Evolutionary conservation across 305 asterid genomes (phyloP).

Genomic region (Solanum hybrid): DNA sequence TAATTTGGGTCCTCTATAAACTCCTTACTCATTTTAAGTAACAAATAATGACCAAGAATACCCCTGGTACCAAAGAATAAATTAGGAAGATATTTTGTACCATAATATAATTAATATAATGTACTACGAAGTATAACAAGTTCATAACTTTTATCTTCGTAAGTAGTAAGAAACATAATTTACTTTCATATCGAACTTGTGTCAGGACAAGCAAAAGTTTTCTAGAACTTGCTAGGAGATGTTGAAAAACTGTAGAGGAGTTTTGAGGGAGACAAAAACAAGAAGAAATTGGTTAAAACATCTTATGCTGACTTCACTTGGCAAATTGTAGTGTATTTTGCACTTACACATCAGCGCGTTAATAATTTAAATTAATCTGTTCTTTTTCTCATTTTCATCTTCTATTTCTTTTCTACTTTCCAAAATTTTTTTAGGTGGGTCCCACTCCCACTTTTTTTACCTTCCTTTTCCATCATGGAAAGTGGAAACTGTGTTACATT

Average conservation of each 20-base stretch:
- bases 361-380: no score
- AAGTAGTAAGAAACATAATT: no score
- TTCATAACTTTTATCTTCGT: no score
- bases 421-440: no score
- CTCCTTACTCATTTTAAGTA: neutral
- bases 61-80: neutral
- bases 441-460: no score
- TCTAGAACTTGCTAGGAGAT: neutral
- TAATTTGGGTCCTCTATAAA: neutral
- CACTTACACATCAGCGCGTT: neutral
- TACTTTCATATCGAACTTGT: no score
- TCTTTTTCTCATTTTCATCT: no score
- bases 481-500: neutral
- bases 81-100: no score
- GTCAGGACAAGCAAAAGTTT: neutral
- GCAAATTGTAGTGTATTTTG: neutral
- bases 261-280: neutral
- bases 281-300: neutral
- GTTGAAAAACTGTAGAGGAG: neutral
- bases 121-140: neutral
- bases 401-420: neutral
- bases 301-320: neutral
- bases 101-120: no score
- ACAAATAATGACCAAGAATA: neutral
- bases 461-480: neutral